Conservation (phyloP, 164 flowering plant genomes). For the Kingdonia uniflora region DNA sequence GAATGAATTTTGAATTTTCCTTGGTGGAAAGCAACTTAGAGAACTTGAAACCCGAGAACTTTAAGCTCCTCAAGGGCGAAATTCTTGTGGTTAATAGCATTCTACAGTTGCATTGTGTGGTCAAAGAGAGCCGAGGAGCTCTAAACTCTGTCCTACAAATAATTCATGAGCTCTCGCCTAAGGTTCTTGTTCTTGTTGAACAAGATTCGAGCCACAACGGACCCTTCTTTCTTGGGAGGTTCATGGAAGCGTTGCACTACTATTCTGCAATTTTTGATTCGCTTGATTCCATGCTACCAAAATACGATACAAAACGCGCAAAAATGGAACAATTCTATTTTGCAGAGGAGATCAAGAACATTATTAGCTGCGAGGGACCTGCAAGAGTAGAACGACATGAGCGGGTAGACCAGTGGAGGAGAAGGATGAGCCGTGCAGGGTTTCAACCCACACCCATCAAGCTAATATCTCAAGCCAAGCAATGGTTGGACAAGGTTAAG, state of each 20-base stretch:
- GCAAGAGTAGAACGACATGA: slow-evolving; percentile 53
- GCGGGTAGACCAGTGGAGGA: slow-evolving; percentile 51
- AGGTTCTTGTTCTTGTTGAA: slow-evolving; percentile 36
- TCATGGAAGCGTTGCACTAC: slow-evolving; percentile 55
- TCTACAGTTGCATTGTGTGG: slow-evolving; percentile 50
- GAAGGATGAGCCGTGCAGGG: slow-evolving; percentile 59
- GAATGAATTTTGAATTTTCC: slow-evolving; percentile 34
- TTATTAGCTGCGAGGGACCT: slow-evolving; percentile 57
- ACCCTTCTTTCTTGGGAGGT: slow-evolving; percentile 55
- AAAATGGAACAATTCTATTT: slow-evolving; percentile 59
- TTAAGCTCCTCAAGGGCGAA: slow-evolving; percentile 25
- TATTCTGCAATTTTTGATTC: slow-evolving; percentile 56
- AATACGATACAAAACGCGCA: slow-evolving; percentile 46
- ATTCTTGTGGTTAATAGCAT: slow-evolving; percentile 46
- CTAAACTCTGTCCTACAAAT: slow-evolving; percentile 42
- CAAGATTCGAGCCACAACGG: slow-evolving; percentile 63
- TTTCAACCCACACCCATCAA: slow-evolving; percentile 52
- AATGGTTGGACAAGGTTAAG: slow-evolving; percentile 32
- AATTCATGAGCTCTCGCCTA: slow-evolving; percentile 39
- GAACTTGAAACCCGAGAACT: slow-evolving; percentile 26
- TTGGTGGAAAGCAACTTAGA: slow-evolving; percentile 42
- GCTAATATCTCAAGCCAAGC: slow-evolving; percentile 38
- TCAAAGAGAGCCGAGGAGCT: slow-evolving; percentile 59
- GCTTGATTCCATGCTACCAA: slow-evolving; percentile 48
- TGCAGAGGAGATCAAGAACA: slow-evolving; percentile 58